These are phyloP conservation scores for Alternaria solani DNA, from an alignment of 2,329 filamentous ascomycete genomes.

Conservation along the genomic window DNA sequence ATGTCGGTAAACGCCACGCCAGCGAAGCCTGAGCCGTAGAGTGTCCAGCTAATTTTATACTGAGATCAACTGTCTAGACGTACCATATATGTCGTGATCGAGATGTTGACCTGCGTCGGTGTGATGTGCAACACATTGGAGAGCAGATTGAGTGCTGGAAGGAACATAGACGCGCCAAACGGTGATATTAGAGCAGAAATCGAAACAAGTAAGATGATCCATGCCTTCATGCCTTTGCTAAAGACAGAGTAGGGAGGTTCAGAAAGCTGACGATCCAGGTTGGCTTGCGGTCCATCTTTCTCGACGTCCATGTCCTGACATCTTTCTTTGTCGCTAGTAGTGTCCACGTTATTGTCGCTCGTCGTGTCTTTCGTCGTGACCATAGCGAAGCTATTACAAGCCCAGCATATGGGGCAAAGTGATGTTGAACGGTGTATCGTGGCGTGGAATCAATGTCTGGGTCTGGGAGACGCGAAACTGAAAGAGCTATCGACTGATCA, in stretches of 20 bases:
- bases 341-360: conserved; percentile 1
- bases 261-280: conserved; percentile 31
- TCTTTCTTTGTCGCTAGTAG: neutral
- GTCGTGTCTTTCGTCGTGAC: neutral
- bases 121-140: conserved; percentile 53
- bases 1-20: neutral
- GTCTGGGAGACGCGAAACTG: neutral
- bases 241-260: conserved; percentile 45
- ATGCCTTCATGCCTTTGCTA: conserved; percentile 52
- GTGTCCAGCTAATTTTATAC: neutral
- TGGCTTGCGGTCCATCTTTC: conserved; percentile 15
- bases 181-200: conserved; percentile 60
- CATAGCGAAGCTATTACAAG: conserved; percentile 1
- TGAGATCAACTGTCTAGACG: neutral
- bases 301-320: conserved; percentile 24
- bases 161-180: conserved; percentile 50
- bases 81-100: conserved; percentile 60
- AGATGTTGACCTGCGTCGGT: conserved; percentile 58
- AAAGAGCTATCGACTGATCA: conserved; percentile 1
- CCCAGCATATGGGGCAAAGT: neutral
- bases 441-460: neutral
- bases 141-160: conserved; percentile 47
- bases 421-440: neutral
- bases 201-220: conserved; percentile 60
- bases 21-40: neutral